Percentiles rank a stretch among this genome's conserved stretches.
These are phyloP conservation scores for Trichoderma reesei DNA, from an alignment of 495 filamentous ascomycete genomes.

Conservation along the genomic window DNA sequence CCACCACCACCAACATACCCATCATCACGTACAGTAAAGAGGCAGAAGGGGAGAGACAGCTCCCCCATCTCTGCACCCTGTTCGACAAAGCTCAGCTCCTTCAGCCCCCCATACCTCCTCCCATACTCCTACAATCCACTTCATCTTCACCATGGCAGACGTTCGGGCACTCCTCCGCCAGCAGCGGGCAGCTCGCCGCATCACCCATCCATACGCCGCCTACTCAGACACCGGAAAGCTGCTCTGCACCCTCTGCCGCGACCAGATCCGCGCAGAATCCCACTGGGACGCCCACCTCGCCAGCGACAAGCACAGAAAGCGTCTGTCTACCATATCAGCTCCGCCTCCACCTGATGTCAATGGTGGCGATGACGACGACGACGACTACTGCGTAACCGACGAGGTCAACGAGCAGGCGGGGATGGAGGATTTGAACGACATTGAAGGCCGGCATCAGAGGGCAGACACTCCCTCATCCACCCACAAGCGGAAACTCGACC, in stretches of 20 bases:
- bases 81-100: neutral
- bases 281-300: slow-evolving; percentile 51
- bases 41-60: too few relatives aligned
- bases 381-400: slow-evolving; percentile 15
- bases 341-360: too few relatives aligned
- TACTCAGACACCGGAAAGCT: slow-evolving; percentile 53
- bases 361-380: slow-evolving; percentile 10
- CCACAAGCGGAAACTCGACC: neutral
- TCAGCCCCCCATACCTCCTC: neutral
- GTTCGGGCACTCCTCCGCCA: slow-evolving; percentile 72
- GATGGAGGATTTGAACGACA: neutral
- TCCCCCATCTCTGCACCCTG: too few relatives aligned
- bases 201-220: slow-evolving; percentile 53
- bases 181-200: slow-evolving; percentile 67
- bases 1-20: too few relatives aligned
- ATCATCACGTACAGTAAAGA: too few relatives aligned
- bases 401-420: slow-evolving; percentile 17
- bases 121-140: neutral
- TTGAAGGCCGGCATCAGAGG: too few relatives aligned
- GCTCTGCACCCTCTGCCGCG: slow-evolving; percentile 48
- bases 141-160: slow-evolving; percentile 55
- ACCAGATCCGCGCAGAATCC: slow-evolving; percentile 49
- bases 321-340: slow-evolving; percentile 19
- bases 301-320: slow-evolving; percentile 36
- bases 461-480: neutral